A percentile compares a stretch with the other conserved stretches of the same genome.
Conservation (phyloP, 1,284 basidiomycete species). For the Ustilago xerochloae region DNA sequence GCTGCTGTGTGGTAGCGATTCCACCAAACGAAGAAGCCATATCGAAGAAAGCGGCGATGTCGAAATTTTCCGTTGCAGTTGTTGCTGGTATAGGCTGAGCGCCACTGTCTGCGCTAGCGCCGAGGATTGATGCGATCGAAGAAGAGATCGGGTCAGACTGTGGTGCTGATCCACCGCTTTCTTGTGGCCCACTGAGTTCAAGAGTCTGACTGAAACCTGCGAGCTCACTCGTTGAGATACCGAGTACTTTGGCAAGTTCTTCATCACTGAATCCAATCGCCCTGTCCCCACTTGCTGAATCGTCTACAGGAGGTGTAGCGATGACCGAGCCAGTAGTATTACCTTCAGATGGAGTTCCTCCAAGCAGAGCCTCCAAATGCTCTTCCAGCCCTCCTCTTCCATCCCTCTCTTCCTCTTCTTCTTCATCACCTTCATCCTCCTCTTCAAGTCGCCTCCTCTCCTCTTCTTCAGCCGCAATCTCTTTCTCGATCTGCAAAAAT, state of each 20-base stretch:
- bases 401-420: not conserved
- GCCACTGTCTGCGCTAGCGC: not conserved
- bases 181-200: conserved; percentile 10
- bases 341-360: conserved; percentile 14
- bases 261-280: conserved; percentile 36
- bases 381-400: not conserved
- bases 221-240: conserved; percentile 43
- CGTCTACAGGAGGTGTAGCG: conserved; percentile 19
- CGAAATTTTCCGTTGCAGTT: conserved; percentile 16
- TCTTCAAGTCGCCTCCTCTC: conserved; percentile 29
- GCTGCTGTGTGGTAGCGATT: not conserved
- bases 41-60: conserved; percentile 39
- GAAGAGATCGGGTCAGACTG: not conserved
- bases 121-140: not conserved
- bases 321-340: conserved; percentile 7
- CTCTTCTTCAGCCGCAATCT: conserved; percentile 42
- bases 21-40: conserved; percentile 31
- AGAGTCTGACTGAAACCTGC: conserved; percentile 42
- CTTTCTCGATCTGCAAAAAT: conserved; percentile 29
- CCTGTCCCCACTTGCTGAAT: conserved; percentile 8
- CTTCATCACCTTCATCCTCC: conserved; percentile 23
- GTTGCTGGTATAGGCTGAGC: not conserved
- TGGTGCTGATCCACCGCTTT: not conserved
- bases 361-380: not conserved
- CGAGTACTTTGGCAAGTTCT: conserved; percentile 46